These are phyloP conservation scores for Aureobasidium sp. DNA, from an alignment of 2,329 filamentous ascomycete species.

Conservation along the genomic window DNA sequence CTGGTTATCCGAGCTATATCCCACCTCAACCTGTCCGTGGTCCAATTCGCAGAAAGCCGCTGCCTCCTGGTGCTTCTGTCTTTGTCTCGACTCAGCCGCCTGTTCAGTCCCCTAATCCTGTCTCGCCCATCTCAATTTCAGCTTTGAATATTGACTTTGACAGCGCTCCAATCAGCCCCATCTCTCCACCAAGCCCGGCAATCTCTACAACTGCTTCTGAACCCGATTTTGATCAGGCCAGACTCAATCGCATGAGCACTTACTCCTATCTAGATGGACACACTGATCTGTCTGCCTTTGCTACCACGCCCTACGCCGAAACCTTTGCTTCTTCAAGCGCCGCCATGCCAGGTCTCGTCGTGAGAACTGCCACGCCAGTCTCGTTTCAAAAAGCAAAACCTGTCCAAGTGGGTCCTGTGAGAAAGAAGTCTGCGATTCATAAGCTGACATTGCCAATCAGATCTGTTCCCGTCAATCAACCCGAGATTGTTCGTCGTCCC, in stretches of 20 bases:
- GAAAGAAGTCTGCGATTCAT: not conserved
- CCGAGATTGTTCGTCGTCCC: not conserved
- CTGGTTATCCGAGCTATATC: not conserved
- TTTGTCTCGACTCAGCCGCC: not conserved
- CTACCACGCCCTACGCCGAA: not conserved
- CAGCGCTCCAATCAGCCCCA: not conserved
- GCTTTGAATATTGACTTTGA: not conserved
- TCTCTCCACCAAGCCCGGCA: not conserved
- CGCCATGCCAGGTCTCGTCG: not conserved
- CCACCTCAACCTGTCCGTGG: not conserved
- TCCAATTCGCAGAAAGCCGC: not conserved
- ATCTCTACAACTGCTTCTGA: not conserved
- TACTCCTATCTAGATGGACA: not conserved
- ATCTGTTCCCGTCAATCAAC: not conserved
- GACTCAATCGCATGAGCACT: not conserved
- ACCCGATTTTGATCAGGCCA: not conserved
- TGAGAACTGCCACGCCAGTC: not conserved
- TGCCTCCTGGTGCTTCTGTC: not conserved
- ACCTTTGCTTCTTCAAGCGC: not conserved
- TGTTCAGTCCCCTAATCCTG: not conserved
- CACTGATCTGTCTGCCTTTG: not conserved
- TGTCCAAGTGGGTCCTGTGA: not conserved
- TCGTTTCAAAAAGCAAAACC: not conserved
- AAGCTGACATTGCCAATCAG: not conserved
- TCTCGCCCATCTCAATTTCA: not conserved